A percentile compares a stretch with the other conserved stretches of the same genome.
These are phyloP conservation scores for Fomitopsis schrenkii DNA, from an alignment of 1,284 basidiomycete genomes.

Conservation along the genomic window DNA sequence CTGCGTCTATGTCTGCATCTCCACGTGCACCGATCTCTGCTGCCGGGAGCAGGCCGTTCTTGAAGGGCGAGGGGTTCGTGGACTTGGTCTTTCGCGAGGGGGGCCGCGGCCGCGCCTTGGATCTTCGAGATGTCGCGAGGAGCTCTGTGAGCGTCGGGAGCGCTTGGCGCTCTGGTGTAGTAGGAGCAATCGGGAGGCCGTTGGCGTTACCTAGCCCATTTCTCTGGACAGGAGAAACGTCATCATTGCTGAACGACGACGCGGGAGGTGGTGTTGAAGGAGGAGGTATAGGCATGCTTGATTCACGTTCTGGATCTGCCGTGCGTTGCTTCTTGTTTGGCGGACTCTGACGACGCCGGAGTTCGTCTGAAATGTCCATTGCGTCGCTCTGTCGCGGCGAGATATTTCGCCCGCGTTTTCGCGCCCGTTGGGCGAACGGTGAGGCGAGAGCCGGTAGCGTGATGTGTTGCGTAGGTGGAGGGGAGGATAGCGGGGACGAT, in stretches of 20 bases:
- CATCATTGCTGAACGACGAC: constrained; percentile 5
- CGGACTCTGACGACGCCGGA: background rate
- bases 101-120: constrained; percentile 30
- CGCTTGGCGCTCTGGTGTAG: constrained; percentile 21
- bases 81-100: constrained; percentile 25
- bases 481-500: constrained; percentile 21
- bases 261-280: constrained; percentile 22
- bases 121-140: constrained; percentile 31
- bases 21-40: background rate
- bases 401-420: background rate
- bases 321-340: constrained; percentile 21
- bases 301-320: constrained; percentile 9
- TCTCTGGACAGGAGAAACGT: constrained; percentile 11
- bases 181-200: constrained; percentile 19
- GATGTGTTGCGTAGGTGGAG: constrained; percentile 13
- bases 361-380: constrained; percentile 9
- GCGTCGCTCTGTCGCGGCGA: background rate
- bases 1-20: constrained; percentile 5
- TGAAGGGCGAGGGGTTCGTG: constrained; percentile 3
- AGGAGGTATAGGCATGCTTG: constrained; percentile 16
- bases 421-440: background rate
- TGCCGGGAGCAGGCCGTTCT: constrained; percentile 6
- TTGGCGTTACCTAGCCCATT: constrained; percentile 26
- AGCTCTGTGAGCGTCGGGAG: constrained; percentile 32
- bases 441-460: constrained; percentile 5